Conservation (phyloP, 768 basidiomycete genomes). For the Mrakia blollopis region DNA sequence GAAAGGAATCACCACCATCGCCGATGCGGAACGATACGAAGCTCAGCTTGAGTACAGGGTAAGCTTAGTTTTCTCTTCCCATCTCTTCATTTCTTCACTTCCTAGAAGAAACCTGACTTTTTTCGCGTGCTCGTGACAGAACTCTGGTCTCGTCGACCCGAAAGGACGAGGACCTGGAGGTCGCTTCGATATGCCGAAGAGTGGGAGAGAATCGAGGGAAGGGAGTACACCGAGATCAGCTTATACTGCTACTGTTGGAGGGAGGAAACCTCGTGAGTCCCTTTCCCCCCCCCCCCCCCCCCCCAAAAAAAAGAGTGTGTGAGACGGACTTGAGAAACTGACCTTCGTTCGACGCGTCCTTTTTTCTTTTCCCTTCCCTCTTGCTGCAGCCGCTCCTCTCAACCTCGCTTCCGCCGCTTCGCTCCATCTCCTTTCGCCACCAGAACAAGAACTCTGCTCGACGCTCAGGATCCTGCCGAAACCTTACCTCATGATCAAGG, state of each 20-base stretch:
- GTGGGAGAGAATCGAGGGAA: neutral
- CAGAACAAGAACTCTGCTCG: slow-evolving; percentile 83
- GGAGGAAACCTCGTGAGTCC: slow-evolving; percentile 30
- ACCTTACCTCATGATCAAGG: slow-evolving; percentile 93
- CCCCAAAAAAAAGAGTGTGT: neutral
- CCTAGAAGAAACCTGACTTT: neutral
- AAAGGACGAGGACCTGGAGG: neutral
- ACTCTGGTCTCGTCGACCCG: slow-evolving; percentile 6
- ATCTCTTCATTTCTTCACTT: too few species aligned
- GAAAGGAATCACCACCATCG: slow-evolving; percentile 71
- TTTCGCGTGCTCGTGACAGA: neutral
- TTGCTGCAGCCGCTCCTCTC: slow-evolving; percentile 52
- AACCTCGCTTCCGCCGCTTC: slow-evolving; percentile 87
- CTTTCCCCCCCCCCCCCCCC: too few species aligned
- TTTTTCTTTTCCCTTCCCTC: neutral
- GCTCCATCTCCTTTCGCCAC: slow-evolving; percentile 78
- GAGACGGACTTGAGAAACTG: neutral
- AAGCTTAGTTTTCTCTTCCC: slow-evolving; percentile 13
- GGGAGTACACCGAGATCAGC: neutral
- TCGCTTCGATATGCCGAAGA: slow-evolving; percentile 2
- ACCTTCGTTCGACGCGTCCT: neutral
- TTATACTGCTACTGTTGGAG: neutral
- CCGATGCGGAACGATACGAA: slow-evolving; percentile 90
- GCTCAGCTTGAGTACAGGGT: slow-evolving; percentile 60
- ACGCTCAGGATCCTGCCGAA: slow-evolving; percentile 85